Conservation (phyloP, 176 grass and related monocot genomes). For the Ampelocalamus luodianensis region DNA sequence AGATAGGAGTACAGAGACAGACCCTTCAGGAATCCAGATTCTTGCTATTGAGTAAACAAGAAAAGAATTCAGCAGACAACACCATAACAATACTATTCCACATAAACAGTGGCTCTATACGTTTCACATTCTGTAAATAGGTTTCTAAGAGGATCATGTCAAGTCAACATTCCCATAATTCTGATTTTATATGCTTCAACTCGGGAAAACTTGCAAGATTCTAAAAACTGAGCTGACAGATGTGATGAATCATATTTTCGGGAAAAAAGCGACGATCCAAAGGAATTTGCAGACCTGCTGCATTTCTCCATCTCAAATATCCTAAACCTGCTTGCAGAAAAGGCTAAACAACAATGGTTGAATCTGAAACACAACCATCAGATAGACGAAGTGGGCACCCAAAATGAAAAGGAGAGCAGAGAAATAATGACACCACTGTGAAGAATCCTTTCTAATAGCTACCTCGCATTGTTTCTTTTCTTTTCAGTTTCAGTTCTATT, state of each 20-base stretch:
- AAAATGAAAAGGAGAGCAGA: too few species aligned
- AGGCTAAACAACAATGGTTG: background rate
- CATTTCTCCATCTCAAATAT: background rate
- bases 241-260: background rate
- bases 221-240: background rate
- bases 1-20: background rate
- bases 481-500: background rate
- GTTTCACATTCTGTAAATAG: background rate
- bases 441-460: too few species aligned
- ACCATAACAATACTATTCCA: constrained; percentile 14
- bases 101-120: background rate
- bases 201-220: background rate
- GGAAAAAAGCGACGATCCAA: background rate
- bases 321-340: background rate
- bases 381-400: too few species aligned
- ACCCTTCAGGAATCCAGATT: constrained; percentile 34
- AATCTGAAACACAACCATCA: too few species aligned
- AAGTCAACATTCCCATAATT: background rate
- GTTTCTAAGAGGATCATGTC: constrained; percentile 2
- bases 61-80: background rate
- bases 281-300: background rate
- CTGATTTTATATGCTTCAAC: background rate
- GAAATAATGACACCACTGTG: too few species aligned
- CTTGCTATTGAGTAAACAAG: constrained; percentile 3
- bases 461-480: too few species aligned